Conservation (phyloP, 192 early-diverging fungal genomes). For the Entomortierella chlamydospora region DNA sequence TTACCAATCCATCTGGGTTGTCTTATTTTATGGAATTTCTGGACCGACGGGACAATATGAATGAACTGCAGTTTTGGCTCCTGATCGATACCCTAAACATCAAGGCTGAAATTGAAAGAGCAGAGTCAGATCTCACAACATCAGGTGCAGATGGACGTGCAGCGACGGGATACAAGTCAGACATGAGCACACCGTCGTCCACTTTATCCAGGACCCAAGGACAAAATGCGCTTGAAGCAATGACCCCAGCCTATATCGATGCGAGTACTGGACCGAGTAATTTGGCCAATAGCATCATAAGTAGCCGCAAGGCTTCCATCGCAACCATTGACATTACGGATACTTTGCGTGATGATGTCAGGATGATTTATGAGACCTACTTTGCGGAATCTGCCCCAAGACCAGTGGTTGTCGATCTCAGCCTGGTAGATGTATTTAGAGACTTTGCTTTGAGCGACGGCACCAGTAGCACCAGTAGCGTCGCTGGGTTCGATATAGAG, state of each 20-base stretch:
- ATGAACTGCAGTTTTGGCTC: slow-evolving; percentile 80
- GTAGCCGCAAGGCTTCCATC: slow-evolving; percentile 28
- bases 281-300: slow-evolving; percentile 19
- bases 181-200: slow-evolving; percentile 16
- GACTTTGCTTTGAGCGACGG: slow-evolving; percentile 34
- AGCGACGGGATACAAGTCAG: neutral
- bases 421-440: slow-evolving; percentile 47
- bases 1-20: slow-evolving; percentile 72
- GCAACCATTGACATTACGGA: slow-evolving; percentile 23
- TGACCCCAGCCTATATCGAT: slow-evolving; percentile 25
- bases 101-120: slow-evolving; percentile 9
- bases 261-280: neutral
- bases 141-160: slow-evolving; percentile 10
- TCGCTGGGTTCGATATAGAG: neutral
- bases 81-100: slow-evolving; percentile 73
- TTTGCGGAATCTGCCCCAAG: slow-evolving; percentile 56
- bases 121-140: slow-evolving; percentile 4
- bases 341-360: slow-evolving; percentile 60
- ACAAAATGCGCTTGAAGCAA: neutral
- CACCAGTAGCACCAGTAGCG: slow-evolving; percentile 6
- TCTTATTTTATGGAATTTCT: slow-evolving; percentile 86
- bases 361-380: slow-evolving; percentile 66
- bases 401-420: slow-evolving; percentile 47
- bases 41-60: slow-evolving; percentile 73
- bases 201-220: slow-evolving; percentile 8